Base-by-base conservation (phyloP, 805 yeast species). In the Pichia rugopelliculosa region DNA sequence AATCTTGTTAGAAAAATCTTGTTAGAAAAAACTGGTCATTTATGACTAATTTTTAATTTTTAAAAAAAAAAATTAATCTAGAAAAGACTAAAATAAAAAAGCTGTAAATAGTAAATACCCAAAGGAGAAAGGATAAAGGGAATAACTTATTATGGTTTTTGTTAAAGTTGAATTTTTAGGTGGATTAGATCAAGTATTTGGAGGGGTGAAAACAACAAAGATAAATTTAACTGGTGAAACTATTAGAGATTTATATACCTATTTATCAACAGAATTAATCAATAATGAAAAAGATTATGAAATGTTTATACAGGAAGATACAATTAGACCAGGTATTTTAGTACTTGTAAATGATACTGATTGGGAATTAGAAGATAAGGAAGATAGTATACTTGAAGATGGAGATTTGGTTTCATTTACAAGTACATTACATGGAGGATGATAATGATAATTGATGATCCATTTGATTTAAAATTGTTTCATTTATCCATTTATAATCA, bases 361-460 rank as follows among this genome's bases (percentile, higher is more conserved):
- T 67, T 91, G 98, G 98, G 99, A 91, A 59, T 67, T 91, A 13
- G 95, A 89, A 62, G 98, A 88, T 11, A 89, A 83, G 64, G 89
- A 87, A 56, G 84, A 78, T 10, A 89, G 89, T 59, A 79, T 72
- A n/a, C 63, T 93, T 15, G 84, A 87, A 63, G 67, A 75, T 42
- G 82, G 85, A 12, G 99, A 91, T 64, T 72, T 78, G 21, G 75
- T 91, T 36, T 80, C 95, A 3, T 91, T 91, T 59, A 91, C 97
- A 1, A 85, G 95, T 38, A 93, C 99, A 4, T 70, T 91, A 51
- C 99, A 91, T 58, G 99, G 99, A 5, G 99, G 99, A 41, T 91
- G 61, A 59, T 13, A 24, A 20, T 21, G 27, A 25, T 22, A 4
- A 52, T 24, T 76, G 77, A 30, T 67, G 64, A 5, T 67, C 57